Percentiles rank a stretch among this genome's conserved stretches.
Conservation (phyloP, 192 early-diverging fungal genomes). For the Gaertneriomyces sp. region DNA sequence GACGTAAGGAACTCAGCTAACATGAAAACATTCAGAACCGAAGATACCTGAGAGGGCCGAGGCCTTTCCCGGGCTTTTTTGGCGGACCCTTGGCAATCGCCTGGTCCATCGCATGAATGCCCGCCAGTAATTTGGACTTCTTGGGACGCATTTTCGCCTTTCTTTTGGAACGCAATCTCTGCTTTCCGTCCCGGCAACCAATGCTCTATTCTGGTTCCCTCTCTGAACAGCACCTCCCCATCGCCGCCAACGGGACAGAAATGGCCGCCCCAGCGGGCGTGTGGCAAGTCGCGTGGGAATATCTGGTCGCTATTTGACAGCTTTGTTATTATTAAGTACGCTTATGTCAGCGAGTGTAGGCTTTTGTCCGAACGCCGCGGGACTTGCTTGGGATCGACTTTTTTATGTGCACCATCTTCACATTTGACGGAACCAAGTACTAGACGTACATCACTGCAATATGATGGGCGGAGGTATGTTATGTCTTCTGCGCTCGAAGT, state of each 20-base stretch:
- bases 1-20: too few species aligned
- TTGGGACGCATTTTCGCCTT: neutral
- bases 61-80: too few species aligned
- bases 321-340: neutral
- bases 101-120: neutral
- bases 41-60: too few species aligned
- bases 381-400: neutral
- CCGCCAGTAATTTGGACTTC: neutral
- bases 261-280: neutral
- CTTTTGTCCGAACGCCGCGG: neutral
- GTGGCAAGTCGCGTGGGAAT: neutral
- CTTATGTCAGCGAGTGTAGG: neutral
- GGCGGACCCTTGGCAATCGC: too few species aligned
- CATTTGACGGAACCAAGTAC: too few species aligned
- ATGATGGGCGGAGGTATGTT: slow-evolving; percentile 18
- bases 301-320: neutral
- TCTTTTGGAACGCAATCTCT: too few species aligned
- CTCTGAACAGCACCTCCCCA: too few species aligned
- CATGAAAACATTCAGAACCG: too few species aligned
- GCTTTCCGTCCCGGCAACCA: too few species aligned
- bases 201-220: too few species aligned
- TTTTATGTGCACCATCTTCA: neutral
- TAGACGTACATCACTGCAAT: neutral
- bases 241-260: too few species aligned
- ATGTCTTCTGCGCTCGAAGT: neutral